Conservation (phyloP, 768 basidiomycete genomes). For the Termitomyces sp. region DNA sequence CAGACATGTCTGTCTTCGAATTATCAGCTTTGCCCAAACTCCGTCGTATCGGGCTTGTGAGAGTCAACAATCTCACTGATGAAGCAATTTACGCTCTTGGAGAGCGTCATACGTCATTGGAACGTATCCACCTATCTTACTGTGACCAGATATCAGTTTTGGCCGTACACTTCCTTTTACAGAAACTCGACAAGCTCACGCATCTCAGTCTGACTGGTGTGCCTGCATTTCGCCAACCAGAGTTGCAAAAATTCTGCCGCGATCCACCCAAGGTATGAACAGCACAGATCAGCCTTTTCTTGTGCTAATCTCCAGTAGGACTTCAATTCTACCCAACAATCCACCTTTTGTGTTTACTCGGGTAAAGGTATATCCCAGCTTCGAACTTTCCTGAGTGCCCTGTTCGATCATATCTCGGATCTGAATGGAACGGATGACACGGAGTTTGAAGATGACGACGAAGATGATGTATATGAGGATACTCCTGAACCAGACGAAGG, state of each 20-base stretch:
- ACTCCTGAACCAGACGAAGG: slow-evolving; percentile 39
- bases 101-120: slow-evolving; percentile 79
- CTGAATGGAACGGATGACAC: slow-evolving; percentile 64
- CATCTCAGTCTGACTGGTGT: slow-evolving; percentile 99
- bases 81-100: slow-evolving; percentile 87
- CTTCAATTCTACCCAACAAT: slow-evolving; percentile 84
- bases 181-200: slow-evolving; percentile 84
- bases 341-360: slow-evolving; percentile 95
- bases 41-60: slow-evolving; percentile 90
- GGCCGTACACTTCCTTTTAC: slow-evolving; percentile 86
- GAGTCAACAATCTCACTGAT: slow-evolving; percentile 90
- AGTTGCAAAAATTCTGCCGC: slow-evolving; percentile 87
- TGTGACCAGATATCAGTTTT: slow-evolving; percentile 93
- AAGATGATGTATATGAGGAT: slow-evolving; percentile 43
- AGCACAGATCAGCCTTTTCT: background rate
- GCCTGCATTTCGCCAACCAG: slow-evolving; percentile 77
- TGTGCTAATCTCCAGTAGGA: slow-evolving; percentile 44
- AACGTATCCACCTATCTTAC: slow-evolving; percentile 95
- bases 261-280: slow-evolving; percentile 70
- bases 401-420: slow-evolving; percentile 73
- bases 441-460: slow-evolving; percentile 60
- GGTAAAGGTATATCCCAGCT: slow-evolving; percentile 84
- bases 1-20: slow-evolving; percentile 93
- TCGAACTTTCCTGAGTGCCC: slow-evolving; percentile 68
- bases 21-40: slow-evolving; percentile 84